Percentiles rank a stretch among this genome's conserved stretches.
phyloP scores from a whole-genome alignment of 2,329 filamentous ascomycete species.

The Pseudogymnoascus sp. region DNA sequence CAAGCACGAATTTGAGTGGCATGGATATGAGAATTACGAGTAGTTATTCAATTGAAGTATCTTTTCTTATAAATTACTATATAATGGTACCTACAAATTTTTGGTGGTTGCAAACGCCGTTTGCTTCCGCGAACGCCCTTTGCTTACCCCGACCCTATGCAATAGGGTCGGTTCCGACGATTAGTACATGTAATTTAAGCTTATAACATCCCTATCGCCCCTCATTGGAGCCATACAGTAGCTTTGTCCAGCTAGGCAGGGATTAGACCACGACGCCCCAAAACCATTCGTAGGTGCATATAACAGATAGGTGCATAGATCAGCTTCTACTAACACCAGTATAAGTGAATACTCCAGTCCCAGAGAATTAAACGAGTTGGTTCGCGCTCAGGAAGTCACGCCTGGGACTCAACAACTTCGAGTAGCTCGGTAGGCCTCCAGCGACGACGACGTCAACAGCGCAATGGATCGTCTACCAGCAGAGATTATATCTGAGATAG shows the following conservation, averaged over 20 bases:
- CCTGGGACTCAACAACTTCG: background rate
- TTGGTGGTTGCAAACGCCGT: too few species aligned
- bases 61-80: too few species aligned
- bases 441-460: background rate
- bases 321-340: background rate
- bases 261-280: background rate
- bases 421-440: background rate
- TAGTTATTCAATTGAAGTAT: too few species aligned
- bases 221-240: background rate
- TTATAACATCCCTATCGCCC: background rate
- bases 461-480: background rate
- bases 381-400: background rate
- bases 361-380: background rate
- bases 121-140: too few species aligned
- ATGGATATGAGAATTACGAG: too few species aligned
- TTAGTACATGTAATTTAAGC: background rate
- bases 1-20: too few species aligned
- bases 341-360: background rate
- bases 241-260: background rate
- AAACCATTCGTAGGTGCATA: background rate
- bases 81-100: too few species aligned
- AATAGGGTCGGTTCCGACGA: too few species aligned
- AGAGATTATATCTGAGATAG: background rate
- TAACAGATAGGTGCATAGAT: background rate
- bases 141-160: too few species aligned